Evolutionary conservation across 169 alveolate genomes (phyloP).

Genomic region (Plasmodium vinckei): DNA sequence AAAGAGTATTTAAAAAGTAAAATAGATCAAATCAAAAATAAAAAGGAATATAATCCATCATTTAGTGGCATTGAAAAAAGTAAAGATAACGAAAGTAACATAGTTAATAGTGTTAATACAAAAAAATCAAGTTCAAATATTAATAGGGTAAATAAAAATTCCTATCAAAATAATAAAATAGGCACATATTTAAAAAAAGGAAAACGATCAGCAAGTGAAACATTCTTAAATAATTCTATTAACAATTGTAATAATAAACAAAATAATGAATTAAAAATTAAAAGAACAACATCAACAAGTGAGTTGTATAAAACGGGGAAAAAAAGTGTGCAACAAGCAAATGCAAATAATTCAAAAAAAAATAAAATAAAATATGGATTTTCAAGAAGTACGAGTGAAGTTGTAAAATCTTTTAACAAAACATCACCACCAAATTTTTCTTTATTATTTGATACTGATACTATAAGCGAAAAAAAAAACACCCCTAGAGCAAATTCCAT

Average conservation of each 20-base stretch:
- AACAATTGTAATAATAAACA: neutral
- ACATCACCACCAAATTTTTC: neutral
- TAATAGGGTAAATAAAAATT: neutral
- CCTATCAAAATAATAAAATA: neutral
- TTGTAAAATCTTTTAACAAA: neutral
- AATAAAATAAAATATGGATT: neutral
- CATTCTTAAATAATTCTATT: neutral
- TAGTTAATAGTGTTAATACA: neutral
- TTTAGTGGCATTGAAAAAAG: neutral
- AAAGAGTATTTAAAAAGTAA: constrained; percentile 46
- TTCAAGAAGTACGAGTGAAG: constrained; percentile 37
- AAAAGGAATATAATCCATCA: constrained; percentile 17
- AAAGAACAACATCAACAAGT: neutral
- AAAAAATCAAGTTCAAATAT: constrained; percentile 2
- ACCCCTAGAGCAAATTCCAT: neutral
- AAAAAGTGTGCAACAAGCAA: neutral
- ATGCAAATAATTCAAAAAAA: neutral
- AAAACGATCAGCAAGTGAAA: constrained; percentile 45
- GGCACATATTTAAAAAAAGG: neutral
- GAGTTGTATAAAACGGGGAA: neutral
- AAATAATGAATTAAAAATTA: constrained; percentile 7
- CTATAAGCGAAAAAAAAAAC: too few relatives aligned
- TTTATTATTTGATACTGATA: too few relatives aligned
- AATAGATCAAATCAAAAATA: constrained; percentile 52
- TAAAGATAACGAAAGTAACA: neutral